These are phyloP conservation scores for Solanum chmielewskii DNA, from an alignment of 257 asterid species.

Conservation along the genomic window DNA sequence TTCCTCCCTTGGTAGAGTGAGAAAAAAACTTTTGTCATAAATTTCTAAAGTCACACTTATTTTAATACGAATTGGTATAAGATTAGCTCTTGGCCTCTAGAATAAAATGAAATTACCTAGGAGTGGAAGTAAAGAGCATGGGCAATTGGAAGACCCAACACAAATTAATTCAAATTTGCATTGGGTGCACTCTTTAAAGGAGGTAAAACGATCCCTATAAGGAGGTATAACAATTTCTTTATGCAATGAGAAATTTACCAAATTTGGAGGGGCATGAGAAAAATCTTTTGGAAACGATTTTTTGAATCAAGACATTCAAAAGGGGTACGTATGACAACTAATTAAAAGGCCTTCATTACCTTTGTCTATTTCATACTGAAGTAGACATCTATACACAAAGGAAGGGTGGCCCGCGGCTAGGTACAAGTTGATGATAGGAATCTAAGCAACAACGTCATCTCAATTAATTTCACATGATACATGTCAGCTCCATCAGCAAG, in stretches of 20 bases:
- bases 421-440: background rate
- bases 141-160: no score
- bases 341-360: background rate
- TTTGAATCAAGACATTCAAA: background rate
- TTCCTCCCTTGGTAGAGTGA: background rate
- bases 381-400: slow-evolving; percentile 1
- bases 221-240: background rate
- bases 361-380: background rate
- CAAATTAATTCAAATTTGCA: no score
- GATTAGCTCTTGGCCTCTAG: background rate
- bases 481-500: background rate
- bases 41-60: background rate
- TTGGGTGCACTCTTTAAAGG: no score
- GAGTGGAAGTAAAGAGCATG: background rate
- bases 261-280: background rate
- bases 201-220: no score
- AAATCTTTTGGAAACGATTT: background rate
- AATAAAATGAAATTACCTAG: background rate
- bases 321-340: background rate
- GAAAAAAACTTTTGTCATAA: no score
- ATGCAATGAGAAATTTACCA: background rate
- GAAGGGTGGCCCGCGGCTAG: background rate
- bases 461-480: background rate
- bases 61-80: background rate
- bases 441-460: background rate